These are phyloP conservation scores for Cladophialophora chaetospira DNA, from an alignment of 2,329 filamentous ascomycete genomes.

Conservation along the genomic window DNA sequence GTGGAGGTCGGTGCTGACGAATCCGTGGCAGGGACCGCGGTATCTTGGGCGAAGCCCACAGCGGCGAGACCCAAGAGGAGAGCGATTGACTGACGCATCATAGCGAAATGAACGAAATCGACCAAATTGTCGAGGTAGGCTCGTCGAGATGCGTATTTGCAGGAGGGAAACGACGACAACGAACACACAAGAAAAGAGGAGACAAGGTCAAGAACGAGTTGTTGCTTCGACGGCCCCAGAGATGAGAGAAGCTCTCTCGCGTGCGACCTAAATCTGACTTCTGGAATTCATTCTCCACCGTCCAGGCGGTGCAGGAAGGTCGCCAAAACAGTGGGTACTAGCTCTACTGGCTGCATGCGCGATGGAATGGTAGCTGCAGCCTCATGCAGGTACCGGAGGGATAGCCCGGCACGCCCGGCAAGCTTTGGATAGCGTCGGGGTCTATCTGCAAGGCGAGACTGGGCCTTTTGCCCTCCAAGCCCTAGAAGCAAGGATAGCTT, in stretches of 20 bases:
- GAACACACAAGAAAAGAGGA: background rate
- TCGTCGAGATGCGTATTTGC: background rate
- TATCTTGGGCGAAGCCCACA: constrained; percentile 14
- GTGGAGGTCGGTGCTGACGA: constrained; percentile 4
- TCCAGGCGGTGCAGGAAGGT: background rate
- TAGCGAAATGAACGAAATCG: constrained; percentile 12
- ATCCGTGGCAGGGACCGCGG: constrained; percentile 3
- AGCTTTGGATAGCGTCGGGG: constrained; percentile 2
- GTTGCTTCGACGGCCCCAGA: background rate
- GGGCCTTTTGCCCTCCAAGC: background rate
- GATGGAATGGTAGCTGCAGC: constrained; percentile 4
- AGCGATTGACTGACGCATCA: constrained; percentile 11
- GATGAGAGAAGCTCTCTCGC: background rate
- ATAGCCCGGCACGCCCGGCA: background rate
- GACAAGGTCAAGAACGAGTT: background rate
- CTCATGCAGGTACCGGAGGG: constrained; percentile 11
- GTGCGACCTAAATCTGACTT: background rate
- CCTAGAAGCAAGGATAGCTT: too few relatives aligned
- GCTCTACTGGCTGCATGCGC: background rate
- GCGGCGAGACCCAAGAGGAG: constrained; percentile 16
- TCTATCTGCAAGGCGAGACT: constrained; percentile 3
- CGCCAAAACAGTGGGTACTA: background rate
- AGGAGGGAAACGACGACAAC: background rate
- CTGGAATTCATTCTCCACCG: background rate
- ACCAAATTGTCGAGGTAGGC: constrained; percentile 5